These are phyloP conservation scores for Tolypocladium ovalisporum DNA, from an alignment of 2,329 filamentous ascomycete genomes.

Conservation along the genomic window DNA sequence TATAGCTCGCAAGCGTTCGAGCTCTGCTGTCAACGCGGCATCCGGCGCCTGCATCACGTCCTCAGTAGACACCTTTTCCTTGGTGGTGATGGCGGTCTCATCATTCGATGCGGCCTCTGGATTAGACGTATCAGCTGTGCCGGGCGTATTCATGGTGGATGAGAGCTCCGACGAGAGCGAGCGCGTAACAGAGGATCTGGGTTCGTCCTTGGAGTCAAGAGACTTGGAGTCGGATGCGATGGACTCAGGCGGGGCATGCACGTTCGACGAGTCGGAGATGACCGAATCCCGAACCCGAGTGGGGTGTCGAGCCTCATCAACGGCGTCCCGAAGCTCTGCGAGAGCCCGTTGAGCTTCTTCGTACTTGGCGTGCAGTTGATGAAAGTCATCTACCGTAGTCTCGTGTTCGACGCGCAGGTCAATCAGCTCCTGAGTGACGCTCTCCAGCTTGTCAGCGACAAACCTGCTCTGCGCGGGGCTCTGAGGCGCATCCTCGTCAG, in stretches of 20 bases:
- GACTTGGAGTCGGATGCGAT: slow-evolving; percentile 73
- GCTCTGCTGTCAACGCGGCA: slow-evolving; percentile 47
- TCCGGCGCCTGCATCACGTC: slow-evolving; percentile 25
- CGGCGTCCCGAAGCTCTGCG: slow-evolving; percentile 72
- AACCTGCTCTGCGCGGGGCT: slow-evolving; percentile 75
- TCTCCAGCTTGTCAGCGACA: slow-evolving; percentile 86
- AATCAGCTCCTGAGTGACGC: slow-evolving; percentile 81
- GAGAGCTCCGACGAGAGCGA: slow-evolving; percentile 92
- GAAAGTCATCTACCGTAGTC: slow-evolving; percentile 67
- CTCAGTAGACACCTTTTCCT: slow-evolving; percentile 25
- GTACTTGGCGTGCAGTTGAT: slow-evolving; percentile 77
- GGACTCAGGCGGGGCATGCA: slow-evolving; percentile 55
- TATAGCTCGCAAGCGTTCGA: slow-evolving; percentile 59
- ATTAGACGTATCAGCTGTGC: slow-evolving; percentile 52
- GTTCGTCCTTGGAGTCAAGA: slow-evolving; percentile 56
- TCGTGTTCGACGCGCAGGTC: slow-evolving; percentile 89
- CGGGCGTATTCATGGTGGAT: slow-evolving; percentile 68
- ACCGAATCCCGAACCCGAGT: slow-evolving; percentile 43
- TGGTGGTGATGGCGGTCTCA: slow-evolving; percentile 34
- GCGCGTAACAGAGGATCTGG: slow-evolving; percentile 62
- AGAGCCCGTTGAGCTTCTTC: slow-evolving; percentile 76
- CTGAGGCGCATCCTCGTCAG: slow-evolving; percentile 39
- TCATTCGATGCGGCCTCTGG: slow-evolving; percentile 33
- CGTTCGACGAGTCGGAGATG: slow-evolving; percentile 39
- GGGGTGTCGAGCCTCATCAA: slow-evolving; percentile 67